These are phyloP conservation scores for Neocucurbitaria cava DNA, from an alignment of 2,329 filamentous ascomycete genomes.

Conservation along the genomic window DNA sequence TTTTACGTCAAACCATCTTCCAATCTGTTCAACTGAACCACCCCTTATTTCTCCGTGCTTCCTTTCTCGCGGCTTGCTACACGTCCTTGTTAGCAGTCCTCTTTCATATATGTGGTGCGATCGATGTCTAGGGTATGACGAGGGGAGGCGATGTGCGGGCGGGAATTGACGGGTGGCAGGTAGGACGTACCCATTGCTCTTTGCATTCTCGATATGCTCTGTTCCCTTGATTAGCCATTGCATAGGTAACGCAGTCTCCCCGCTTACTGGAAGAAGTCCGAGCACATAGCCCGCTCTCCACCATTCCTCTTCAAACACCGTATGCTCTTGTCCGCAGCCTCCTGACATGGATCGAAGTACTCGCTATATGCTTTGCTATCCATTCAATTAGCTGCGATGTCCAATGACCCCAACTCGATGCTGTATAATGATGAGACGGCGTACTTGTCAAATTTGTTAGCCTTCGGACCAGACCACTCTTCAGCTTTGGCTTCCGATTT, in stretches of 20 bases:
- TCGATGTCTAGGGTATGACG: neutral
- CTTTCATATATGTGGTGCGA: neutral
- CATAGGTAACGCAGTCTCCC: neutral
- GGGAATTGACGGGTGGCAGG: neutral
- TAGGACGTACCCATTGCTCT: conserved; percentile 80
- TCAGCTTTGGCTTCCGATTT: conserved; percentile 29
- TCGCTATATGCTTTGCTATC: conserved; percentile 84
- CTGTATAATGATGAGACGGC: conserved; percentile 5
- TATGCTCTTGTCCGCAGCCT: conserved; percentile 84
- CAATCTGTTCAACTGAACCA: conserved; percentile 24
- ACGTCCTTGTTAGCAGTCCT: conserved; percentile 3
- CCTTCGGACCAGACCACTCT: conserved; percentile 38
- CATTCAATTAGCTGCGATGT: conserved; percentile 10
- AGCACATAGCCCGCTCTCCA: conserved; percentile 87
- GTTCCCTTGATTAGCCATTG: neutral
- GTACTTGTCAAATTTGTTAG: conserved; percentile 51
- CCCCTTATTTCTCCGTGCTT: conserved; percentile 26
- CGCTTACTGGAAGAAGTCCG: conserved; percentile 90
- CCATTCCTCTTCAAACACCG: conserved; percentile 88
- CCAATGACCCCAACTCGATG: neutral
- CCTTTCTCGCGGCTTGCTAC: conserved; percentile 31
- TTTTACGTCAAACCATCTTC: neutral
- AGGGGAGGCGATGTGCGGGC: neutral
- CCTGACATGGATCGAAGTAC: conserved; percentile 95
- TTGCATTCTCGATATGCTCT: conserved; percentile 96